Percentiles rank a stretch among this genome's conserved stretches.
phyloP scores from a whole-genome alignment of 176 grass and related monocot genomes.

The Carex cristatella region DNA sequence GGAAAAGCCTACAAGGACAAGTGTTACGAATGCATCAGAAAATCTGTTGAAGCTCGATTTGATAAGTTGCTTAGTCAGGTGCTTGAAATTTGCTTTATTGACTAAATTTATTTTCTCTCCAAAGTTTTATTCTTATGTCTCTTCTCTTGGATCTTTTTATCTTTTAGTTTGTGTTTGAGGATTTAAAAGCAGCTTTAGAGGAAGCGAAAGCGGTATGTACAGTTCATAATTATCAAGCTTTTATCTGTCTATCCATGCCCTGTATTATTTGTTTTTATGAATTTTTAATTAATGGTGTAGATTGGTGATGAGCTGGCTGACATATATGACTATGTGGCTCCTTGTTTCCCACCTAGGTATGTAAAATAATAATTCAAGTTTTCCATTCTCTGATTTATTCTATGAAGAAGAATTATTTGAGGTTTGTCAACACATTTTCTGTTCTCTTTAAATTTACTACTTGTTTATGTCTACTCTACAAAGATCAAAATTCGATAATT shows the following conservation, averaged over 20 bases:
- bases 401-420: neutral
- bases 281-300: constrained; percentile 30
- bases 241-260: neutral
- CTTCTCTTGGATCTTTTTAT: constrained; percentile 37
- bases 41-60: constrained; percentile 83
- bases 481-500: neutral
- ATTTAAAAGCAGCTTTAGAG: constrained; percentile 95
- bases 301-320: constrained; percentile 97
- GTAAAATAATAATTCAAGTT: constrained; percentile 12
- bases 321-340: constrained; percentile 99
- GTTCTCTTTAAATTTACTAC: neutral
- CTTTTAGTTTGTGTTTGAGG: constrained; percentile 78
- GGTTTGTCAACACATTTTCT: neutral
- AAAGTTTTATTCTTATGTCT: constrained; percentile 10
- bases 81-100: constrained; percentile 17
- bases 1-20: constrained; percentile 97
- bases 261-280: neutral
- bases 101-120: constrained; percentile 21
- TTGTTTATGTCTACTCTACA: neutral
- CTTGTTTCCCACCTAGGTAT: constrained; percentile 99
- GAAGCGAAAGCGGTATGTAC: constrained; percentile 87
- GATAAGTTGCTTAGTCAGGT: constrained; percentile 84
- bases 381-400: neutral
- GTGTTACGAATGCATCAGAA: constrained; percentile 84
- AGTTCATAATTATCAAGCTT: neutral